A percentile compares a stretch with the other conserved stretches of the same genome.
Conservation (phyloP, 2,329 filamentous ascomycete genomes). For the Lachnellula hyalina region DNA sequence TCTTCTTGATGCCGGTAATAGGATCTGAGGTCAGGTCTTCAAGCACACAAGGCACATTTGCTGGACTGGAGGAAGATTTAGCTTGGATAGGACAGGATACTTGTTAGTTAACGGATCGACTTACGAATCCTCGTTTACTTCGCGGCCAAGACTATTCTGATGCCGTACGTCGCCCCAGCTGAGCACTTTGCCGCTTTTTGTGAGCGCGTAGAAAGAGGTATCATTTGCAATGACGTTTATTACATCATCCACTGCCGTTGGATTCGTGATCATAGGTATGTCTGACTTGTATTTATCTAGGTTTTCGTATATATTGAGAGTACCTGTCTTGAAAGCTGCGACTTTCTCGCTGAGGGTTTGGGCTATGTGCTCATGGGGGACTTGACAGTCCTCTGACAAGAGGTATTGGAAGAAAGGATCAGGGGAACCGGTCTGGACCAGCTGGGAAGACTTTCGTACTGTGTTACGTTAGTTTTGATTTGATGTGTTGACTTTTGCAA, state of each 20-base stretch:
- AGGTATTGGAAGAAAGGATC: constrained; percentile 19
- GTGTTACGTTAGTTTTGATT: constrained; percentile 1
- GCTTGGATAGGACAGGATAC: not conserved
- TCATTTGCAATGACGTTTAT: constrained; percentile 30
- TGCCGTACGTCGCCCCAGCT: constrained; percentile 55
- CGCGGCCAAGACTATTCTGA: constrained; percentile 49
- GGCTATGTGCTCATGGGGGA: constrained; percentile 23
- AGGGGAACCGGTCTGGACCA: constrained; percentile 27
- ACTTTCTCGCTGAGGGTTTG: constrained; percentile 33
- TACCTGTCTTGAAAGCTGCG: constrained; percentile 7
- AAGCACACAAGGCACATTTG: constrained; percentile 42
- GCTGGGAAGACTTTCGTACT: constrained; percentile 22
- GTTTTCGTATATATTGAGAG: constrained; percentile 15
- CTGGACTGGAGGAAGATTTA: constrained; percentile 34
- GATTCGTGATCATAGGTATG: not conserved
- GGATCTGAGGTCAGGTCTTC: constrained; percentile 44
- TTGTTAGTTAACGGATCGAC: not conserved
- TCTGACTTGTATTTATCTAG: constrained; percentile 9
- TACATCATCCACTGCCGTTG: constrained; percentile 7
- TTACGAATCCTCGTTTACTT: constrained; percentile 27
- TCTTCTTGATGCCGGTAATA: constrained; percentile 45
- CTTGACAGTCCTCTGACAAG: constrained; percentile 20
- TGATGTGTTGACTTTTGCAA: not conserved
- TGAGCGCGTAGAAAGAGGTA: constrained; percentile 36
- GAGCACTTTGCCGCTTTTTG: constrained; percentile 33